These are phyloP conservation scores for Clavaria fumosa DNA, from an alignment of 768 basidiomycete genomes.

Conservation along the genomic window DNA sequence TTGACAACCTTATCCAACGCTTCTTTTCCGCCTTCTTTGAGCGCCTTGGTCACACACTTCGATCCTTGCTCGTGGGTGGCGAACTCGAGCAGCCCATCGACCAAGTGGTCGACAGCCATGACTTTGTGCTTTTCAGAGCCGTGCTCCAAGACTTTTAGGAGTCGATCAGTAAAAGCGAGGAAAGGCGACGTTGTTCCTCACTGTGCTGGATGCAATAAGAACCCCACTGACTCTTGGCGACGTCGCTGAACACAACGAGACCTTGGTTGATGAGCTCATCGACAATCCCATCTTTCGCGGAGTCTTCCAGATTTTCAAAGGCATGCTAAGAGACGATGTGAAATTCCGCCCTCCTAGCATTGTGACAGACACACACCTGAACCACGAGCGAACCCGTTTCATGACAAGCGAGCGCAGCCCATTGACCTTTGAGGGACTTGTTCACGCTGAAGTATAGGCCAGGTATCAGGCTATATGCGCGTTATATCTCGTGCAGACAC, in stretches of 20 bases:
- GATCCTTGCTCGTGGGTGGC: conserved; percentile 76
- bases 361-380: conserved; percentile 33
- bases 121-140: conserved; percentile 61
- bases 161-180: background rate
- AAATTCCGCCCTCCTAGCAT: conserved; percentile 1
- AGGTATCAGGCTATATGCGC: background rate
- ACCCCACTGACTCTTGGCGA: conserved; percentile 81
- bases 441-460: conserved; percentile 45
- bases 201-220: conserved; percentile 80
- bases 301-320: conserved; percentile 73
- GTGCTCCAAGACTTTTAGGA: conserved; percentile 57
- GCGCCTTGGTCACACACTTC: conserved; percentile 73
- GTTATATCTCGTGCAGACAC: conserved; percentile 17
- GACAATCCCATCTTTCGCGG: conserved; percentile 72
- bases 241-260: conserved; percentile 48
- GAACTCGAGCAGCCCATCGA: conserved; percentile 63
- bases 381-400: conserved; percentile 84
- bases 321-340: conserved; percentile 36
- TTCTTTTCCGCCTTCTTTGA: conserved; percentile 72
- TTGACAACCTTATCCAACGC: conserved; percentile 60
- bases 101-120: conserved; percentile 64
- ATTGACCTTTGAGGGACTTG: conserved; percentile 74
- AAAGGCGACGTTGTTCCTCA: conserved; percentile 21
- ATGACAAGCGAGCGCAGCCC: conserved; percentile 81
- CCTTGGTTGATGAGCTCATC: conserved; percentile 73